Base-by-base conservation (phyloP, 2,329 filamentous ascomycete genomes). In the Beauveria scarabaeidicola region DNA sequence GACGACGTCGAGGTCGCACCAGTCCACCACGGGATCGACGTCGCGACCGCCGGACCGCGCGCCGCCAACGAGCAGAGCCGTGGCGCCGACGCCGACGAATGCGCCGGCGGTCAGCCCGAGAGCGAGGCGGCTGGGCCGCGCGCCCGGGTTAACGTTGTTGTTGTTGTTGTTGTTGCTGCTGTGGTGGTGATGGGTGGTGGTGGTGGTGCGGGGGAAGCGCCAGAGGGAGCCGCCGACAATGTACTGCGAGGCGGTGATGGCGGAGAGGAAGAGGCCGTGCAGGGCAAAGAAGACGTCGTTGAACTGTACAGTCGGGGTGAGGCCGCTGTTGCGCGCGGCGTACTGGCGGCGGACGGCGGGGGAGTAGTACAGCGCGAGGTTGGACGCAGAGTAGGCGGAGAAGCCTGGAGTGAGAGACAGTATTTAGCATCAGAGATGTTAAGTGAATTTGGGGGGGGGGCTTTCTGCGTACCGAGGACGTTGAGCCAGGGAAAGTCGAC, bases 241-340 rank as follows among this genome's bases (percentile, higher is more conserved):
- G 66, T 85, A 85, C 72, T 97, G 93, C 52, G 85, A 89, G 62
- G 88, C 86, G n/a, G 85, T 84, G 59, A 97, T 70, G 47, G 83
- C 66, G 66, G 86, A 90, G 63, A 96, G 75, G 10, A 91, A 63
- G 17, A 91, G 78, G 38, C 89, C 93, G 74, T 97, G 92, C 3
- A 84, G 77, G 17, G 92, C 91, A 71, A 97, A 97, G 15, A 86
- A 83, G 61, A 97, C 81, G 75, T 99, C 94, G 74, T 97, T 97
- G 74, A 90, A 83, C 59, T 88, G 85, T 32, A 96, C 92, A 1
- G 92, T 94, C 3, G 93, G 91, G 47, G 88, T 83, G 8, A 90
- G 85, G 5, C 87, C 85, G 50, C 81, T 73, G 72, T 97, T 85
- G 62, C 94, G 86, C 19, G 82, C 80, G 23, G 91, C 91, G 77